Evolutionary conservation across 495 filamentous ascomycete genomes (phyloP), one percentile per base, ranked within the genome.

Genomic region (Penicillium egyptiacum): DNA sequence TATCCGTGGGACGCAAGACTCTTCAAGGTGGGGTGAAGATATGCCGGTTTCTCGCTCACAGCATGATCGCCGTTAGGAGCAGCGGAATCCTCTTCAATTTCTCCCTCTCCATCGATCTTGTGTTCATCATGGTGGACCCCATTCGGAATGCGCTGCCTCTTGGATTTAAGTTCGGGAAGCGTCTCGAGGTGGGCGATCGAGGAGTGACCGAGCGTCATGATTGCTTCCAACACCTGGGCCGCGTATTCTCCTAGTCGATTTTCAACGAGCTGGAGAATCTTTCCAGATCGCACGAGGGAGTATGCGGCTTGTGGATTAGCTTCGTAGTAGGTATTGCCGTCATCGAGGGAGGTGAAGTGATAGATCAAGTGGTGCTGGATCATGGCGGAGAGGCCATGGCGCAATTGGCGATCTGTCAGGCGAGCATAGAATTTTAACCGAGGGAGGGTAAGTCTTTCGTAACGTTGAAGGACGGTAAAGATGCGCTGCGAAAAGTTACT

Each of bases 321-420:
- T 62, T 95, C 88, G 73, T 97, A 98, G 65, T 84, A 83, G 23
- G 90, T 88, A 33, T 78, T 65, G 35, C 79, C 81, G 53, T 84
- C 79, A 51, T 86, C 81, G 39, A 75, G 62, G 39, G 89, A 83
- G 54, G 83, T 81, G 60, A 86, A 82, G 70, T 92, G 86, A 66
- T 86, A 88, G 11, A 96, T 81, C 17, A 99, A 81, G 58, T 92
- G 89, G 62, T 95, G 86, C 68, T 98, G 94, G 43, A 93, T 79
- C 63, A 99, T 88, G 25, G 92, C 86, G 33, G 82, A 84, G 39
- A 98, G 80, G 16, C 87, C 91, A 74, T 91, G 81, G 51, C 83
- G 88, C 33, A 96, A 70, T 60, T 92, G 86, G 33, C 81, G 80
- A 9, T 80, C 75, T 39, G 81, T 80, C 35, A 98, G 81, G 26